Percentiles rank a stretch among this genome's conserved stretches.
Evolutionary conservation across 2,329 filamentous ascomycete species (phyloP).

Genomic region (Aspergillus unguis): DNA sequence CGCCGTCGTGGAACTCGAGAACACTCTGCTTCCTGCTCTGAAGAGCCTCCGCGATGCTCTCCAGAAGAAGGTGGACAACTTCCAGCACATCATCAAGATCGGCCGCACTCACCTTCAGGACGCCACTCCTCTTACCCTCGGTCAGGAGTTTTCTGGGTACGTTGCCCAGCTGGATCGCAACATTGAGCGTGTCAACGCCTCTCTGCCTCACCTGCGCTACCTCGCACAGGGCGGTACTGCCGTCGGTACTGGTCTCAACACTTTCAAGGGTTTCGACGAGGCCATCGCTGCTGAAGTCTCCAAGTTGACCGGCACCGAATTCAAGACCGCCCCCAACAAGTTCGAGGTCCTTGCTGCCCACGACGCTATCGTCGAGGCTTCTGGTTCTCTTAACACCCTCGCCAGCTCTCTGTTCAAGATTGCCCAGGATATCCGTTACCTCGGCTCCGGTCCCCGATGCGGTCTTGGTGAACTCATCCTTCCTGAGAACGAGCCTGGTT

Average conservation of each 20-base stretch:
- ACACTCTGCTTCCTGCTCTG: constrained; percentile 77
- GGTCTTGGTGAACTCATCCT: constrained; percentile 90
- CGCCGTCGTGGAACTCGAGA: constrained; percentile 87
- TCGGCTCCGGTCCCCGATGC: constrained; percentile 91
- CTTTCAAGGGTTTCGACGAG: constrained; percentile 92
- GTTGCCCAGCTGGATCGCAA: constrained; percentile 90
- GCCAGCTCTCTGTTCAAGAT: constrained; percentile 94
- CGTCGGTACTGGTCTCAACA: constrained; percentile 96
- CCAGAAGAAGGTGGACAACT: constrained; percentile 83
- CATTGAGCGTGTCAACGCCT: constrained; percentile 78
- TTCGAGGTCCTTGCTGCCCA: constrained; percentile 96
- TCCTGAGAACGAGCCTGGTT: constrained; percentile 96
- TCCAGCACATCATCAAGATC: constrained; percentile 97
- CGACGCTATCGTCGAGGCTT: constrained; percentile 92
- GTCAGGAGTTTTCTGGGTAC: constrained; percentile 97
- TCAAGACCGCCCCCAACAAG: constrained; percentile 97
- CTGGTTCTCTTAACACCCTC: constrained; percentile 88
- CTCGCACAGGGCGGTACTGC: constrained; percentile 95
- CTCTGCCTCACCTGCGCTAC: constrained; percentile 77
- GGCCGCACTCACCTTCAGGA: constrained; percentile 97
- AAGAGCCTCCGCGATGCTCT: constrained; percentile 78
- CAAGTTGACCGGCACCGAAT: constrained; percentile 89
- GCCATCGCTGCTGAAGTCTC: constrained; percentile 85
- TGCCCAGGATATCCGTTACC: constrained; percentile 94
- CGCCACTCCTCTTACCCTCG: constrained; percentile 89